A percentile compares a stretch with the other conserved stretches of the same genome.
phyloP scores from a whole-genome alignment of 1,139 yeast species.

The Yamadazyma triangularis region DNA sequence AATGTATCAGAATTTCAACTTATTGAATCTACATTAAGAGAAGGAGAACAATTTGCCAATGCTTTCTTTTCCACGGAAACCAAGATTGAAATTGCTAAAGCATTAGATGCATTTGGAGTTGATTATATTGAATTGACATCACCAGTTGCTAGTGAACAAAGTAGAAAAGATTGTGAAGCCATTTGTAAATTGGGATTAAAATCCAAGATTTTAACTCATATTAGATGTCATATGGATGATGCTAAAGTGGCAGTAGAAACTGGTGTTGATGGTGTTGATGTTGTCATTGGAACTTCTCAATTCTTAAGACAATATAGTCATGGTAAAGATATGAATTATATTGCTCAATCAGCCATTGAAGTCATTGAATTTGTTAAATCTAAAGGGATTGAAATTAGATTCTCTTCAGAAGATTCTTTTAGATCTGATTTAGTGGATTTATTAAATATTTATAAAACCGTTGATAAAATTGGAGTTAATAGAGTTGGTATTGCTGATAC shows the following conservation, averaged over 20 bases:
- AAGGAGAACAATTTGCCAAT: conserved; percentile 60
- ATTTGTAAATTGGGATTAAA: conserved; percentile 52
- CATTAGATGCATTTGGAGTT: conserved; percentile 56
- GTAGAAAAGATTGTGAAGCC: conserved; percentile 53
- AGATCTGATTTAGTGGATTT: conserved; percentile 56
- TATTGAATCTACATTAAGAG: conserved; percentile 54
- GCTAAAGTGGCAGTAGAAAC: conserved; percentile 56
- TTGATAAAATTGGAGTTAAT: conserved; percentile 55
- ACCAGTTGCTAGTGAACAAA: conserved; percentile 56
- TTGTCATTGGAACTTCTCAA: conserved; percentile 55
- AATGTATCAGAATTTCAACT: conserved; percentile 50
- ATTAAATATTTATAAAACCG: conserved; percentile 52
- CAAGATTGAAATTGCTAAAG: conserved; percentile 53
- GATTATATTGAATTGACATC: conserved; percentile 57
- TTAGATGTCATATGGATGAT: conserved; percentile 58
- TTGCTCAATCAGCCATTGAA: conserved; percentile 49
- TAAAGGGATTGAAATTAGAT: conserved; percentile 54
- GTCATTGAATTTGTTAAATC: conserved; percentile 56
- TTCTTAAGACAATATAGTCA: conserved; percentile 50
- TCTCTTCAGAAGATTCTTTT: conserved; percentile 55
- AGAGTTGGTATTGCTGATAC: conserved; percentile 62
- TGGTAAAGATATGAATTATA: conserved; percentile 53
- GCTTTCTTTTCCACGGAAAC: conserved; percentile 52
- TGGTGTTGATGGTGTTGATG: conserved; percentile 59
- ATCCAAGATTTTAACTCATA: conserved; percentile 54